Conservation (phyloP, 2,329 filamentous ascomycete genomes). For the Cytospora paraplurivora region DNA sequence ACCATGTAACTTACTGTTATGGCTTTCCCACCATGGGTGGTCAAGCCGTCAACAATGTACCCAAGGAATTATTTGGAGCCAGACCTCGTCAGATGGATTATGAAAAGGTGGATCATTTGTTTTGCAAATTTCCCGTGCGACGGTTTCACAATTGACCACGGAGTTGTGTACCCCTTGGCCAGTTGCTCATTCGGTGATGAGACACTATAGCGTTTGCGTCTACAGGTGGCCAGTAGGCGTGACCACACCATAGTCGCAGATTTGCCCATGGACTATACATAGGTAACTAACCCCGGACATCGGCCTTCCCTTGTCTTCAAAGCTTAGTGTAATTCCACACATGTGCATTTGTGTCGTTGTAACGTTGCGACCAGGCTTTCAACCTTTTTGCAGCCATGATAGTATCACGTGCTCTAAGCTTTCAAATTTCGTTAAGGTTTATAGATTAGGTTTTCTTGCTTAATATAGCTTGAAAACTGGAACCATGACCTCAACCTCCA, state of each 20-base stretch:
- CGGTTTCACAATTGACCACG: not conserved
- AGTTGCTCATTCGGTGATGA: not conserved
- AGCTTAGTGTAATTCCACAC: too few species aligned
- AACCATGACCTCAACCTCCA: too few species aligned
- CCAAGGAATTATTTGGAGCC: too few species aligned
- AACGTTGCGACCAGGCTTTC: too few species aligned
- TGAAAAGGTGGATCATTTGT: not conserved
- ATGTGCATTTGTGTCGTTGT: too few species aligned
- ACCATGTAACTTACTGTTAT: not conserved
- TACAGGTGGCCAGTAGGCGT: not conserved
- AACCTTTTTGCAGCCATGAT: too few species aligned
- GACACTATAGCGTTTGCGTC: not conserved
- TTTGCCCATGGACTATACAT: not conserved
- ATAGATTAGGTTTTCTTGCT: too few species aligned
- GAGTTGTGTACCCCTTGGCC: not conserved
- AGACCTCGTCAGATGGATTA: not conserved
- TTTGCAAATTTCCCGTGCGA: not conserved
- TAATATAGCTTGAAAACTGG: too few species aligned
- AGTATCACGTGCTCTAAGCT: too few species aligned
- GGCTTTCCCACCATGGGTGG: not conserved
- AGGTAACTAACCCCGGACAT: too few species aligned
- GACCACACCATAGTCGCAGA: not conserved
- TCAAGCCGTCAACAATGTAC: not conserved
- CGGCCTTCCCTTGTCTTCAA: too few species aligned
- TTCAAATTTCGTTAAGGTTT: too few species aligned